Evolutionary conservation across 179 eudicot species (phyloP).

Genomic region (Nepenthes alata): DNA sequence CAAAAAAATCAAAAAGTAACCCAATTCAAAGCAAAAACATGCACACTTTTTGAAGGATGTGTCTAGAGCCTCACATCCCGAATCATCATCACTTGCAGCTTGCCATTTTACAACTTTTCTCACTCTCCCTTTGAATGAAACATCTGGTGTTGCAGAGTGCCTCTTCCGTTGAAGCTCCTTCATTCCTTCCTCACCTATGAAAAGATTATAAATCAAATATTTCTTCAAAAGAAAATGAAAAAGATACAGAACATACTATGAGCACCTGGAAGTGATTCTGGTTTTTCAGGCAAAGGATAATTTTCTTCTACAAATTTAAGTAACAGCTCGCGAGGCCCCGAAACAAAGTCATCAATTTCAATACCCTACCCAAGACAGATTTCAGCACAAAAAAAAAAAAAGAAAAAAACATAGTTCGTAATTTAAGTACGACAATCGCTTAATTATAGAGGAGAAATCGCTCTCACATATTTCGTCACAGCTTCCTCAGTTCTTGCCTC

Average conservation of each 20-base stretch:
- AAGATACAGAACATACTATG: slow-evolving; percentile 4
- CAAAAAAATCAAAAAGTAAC: too few species aligned
- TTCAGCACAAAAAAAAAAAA: not conserved
- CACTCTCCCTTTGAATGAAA: slow-evolving; percentile 82
- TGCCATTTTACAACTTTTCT: slow-evolving; percentile 85
- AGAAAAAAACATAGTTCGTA: slow-evolving; percentile 1
- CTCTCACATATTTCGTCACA: slow-evolving; percentile 78
- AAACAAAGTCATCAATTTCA: slow-evolving; percentile 96
- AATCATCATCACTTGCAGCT: slow-evolving; percentile 59
- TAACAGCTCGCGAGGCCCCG: slow-evolving; percentile 97
- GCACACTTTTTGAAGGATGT: not conserved
- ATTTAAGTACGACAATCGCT: not conserved
- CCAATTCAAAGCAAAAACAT: not conserved
- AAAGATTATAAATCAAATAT: slow-evolving; percentile 6
- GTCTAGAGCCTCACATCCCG: slow-evolving; percentile 49
- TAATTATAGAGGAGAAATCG: slow-evolving; percentile 7
- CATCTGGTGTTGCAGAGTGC: slow-evolving; percentile 52
- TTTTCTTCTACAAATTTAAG: slow-evolving; percentile 97
- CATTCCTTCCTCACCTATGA: slow-evolving; percentile 57
- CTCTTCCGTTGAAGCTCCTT: slow-evolving; percentile 77
- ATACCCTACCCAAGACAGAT: slow-evolving; percentile 42
- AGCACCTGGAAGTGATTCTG: slow-evolving; percentile 74
- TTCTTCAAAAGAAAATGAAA: slow-evolving; percentile 2
- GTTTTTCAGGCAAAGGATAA: slow-evolving; percentile 89
- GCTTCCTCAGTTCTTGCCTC: slow-evolving; percentile 99